phyloP scores from a whole-genome alignment of 2,329 filamentous ascomycete genomes.

The Fusarium citri region DNA sequence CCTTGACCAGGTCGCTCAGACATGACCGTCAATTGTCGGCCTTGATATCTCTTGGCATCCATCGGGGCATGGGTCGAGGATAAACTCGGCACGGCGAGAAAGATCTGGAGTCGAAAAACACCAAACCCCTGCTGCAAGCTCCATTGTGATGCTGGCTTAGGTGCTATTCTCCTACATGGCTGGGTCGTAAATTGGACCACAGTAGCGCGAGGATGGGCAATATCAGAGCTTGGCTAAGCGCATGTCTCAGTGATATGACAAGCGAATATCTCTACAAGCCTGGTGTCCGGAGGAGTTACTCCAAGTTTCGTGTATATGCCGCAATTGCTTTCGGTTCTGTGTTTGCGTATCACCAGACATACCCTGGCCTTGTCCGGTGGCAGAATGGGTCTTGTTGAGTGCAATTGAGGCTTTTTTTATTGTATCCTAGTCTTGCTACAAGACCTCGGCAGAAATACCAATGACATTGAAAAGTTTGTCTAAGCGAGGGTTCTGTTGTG shows the following conservation, averaged over 20 bases:
- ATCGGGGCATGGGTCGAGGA: conserved; percentile 17
- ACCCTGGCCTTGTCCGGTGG: conserved; percentile 21
- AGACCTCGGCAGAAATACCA: neutral
- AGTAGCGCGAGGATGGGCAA: conserved; percentile 26
- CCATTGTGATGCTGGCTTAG: conserved; percentile 21
- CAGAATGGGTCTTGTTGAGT: conserved; percentile 18
- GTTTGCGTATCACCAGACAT: conserved; percentile 28
- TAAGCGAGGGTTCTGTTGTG: conserved; percentile 2
- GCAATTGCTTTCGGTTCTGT: conserved; percentile 19
- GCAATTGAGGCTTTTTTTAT: conserved; percentile 13
- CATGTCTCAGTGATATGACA: conserved; percentile 40
- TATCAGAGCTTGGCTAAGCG: conserved; percentile 33
- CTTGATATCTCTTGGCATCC: conserved; percentile 30
- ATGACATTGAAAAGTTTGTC: neutral
- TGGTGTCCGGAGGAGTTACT: conserved; percentile 18
- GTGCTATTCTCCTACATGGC: conserved; percentile 36
- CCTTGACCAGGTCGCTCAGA: conserved; percentile 22
- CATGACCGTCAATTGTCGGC: conserved; percentile 27
- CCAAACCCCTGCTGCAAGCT: conserved; percentile 12
- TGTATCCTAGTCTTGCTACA: conserved; percentile 4
- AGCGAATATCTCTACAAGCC: conserved; percentile 3
- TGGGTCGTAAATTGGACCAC: conserved; percentile 36
- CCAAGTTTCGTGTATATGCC: conserved; percentile 31
- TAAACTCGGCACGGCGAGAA: conserved; percentile 12
- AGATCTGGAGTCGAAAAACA: conserved; percentile 20